Evolutionary conservation across 129 eudicot genomes (phyloP), one percentile per base, ranked within the genome.

Genomic region (Mikania micrantha): DNA sequence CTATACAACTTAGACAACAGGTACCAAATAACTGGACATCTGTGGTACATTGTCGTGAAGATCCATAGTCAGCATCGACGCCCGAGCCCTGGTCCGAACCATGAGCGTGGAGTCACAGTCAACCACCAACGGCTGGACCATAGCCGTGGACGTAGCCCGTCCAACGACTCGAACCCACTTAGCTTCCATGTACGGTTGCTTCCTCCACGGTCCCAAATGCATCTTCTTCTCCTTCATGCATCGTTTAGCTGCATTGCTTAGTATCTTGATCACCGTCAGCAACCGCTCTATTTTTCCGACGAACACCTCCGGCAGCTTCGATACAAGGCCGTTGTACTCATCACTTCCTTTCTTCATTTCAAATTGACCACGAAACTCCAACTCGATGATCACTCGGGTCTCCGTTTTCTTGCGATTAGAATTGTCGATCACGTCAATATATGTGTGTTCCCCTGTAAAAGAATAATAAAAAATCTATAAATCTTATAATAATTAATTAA

Each of bases 141-240:
- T 6, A 15, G 80, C 22, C 64, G 50, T 49, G 5, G 54, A 52
- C 0, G 75, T 76, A 3, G 72, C 17, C 20, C 93, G 80, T 69
- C 84, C 86, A 4, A 76, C 70, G 12, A 85, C 78, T 50, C 79
- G 76, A 40, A 91, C 77, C 97, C 97, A 91, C 79, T 91, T 91
- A 4, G 97, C 96, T 66, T 91, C 88, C 78, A 91, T 81, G 81
- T 91, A 91, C 1, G 82, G 76, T 13, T 75, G 86, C 61, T 88
- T 91, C 68, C 97, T 79, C 97, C 97, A 91, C 1, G 97, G 97
- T 0, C 82, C 96, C 84, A 91, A 39, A 82, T 91, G 97, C 96
- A 91, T 88, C 44, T 88, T 91, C 76, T 81, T 88, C 57, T 88
- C 96, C 81, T 81, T 88, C 94, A 88, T 88, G 77, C 97, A 91